Conservation (phyloP, 768 basidiomycete genomes). For the Lyophyllum atratum region DNA sequence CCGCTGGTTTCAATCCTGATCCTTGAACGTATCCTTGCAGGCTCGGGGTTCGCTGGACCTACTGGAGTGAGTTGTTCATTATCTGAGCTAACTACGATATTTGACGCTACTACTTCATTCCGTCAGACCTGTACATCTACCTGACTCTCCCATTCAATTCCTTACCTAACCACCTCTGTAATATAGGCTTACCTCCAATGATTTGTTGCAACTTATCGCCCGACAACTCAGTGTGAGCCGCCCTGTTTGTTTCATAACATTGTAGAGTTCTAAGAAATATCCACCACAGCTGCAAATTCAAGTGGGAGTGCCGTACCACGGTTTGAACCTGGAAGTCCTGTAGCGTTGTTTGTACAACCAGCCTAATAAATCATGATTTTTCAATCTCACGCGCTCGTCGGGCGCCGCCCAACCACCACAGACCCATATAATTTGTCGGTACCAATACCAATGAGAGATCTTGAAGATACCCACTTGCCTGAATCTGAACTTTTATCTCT, state of each 20-base stretch:
- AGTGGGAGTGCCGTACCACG: not conserved
- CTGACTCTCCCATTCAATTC: not conserved
- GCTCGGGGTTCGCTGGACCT: not conserved
- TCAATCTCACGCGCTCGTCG: not conserved
- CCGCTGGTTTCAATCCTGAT: not conserved
- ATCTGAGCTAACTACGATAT: not conserved
- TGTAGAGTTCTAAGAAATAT: too few relatives aligned
- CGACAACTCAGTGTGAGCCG: not conserved
- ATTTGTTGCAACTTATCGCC: not conserved
- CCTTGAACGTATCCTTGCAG: not conserved
- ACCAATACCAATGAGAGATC: too few relatives aligned
- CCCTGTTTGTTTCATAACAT: not conserved
- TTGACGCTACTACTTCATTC: not conserved
- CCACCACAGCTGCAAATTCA: not conserved
- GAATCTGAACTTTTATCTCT: not conserved
- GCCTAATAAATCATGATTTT: not conserved
- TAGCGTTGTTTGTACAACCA: not conserved
- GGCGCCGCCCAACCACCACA: not conserved
- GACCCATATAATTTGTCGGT: not conserved
- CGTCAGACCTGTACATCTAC: not conserved
- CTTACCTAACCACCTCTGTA: not conserved
- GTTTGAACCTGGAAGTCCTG: not conserved
- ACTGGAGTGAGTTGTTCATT: not conserved
- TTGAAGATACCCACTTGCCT: not conserved
- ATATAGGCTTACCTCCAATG: not conserved